Percentiles rank a stretch among this genome's conserved stretches.
phyloP scores from a whole-genome alignment of 2,329 filamentous ascomycete species.

The Colletotrichum liriopes region DNA sequence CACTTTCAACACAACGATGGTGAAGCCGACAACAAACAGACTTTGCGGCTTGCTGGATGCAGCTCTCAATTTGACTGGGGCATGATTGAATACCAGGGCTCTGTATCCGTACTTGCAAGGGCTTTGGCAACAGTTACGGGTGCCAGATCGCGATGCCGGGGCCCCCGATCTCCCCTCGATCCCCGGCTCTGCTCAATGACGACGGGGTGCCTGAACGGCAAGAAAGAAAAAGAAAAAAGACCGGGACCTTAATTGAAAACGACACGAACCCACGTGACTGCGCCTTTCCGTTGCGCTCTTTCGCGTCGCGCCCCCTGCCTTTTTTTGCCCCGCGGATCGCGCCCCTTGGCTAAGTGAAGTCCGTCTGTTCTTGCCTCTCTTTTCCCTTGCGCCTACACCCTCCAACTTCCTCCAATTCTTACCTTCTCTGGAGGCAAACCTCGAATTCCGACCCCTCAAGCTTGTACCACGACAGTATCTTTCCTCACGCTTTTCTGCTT shows the following conservation, averaged over 20 bases:
- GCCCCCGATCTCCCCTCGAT: slow-evolving; percentile 29
- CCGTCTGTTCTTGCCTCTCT: slow-evolving; percentile 3
- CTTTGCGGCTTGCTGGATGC: background rate
- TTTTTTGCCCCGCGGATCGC: slow-evolving; percentile 24
- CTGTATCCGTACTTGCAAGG: background rate
- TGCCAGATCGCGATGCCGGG: background rate
- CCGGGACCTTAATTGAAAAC: slow-evolving; percentile 17
- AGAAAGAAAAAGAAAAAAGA: slow-evolving; percentile 7
- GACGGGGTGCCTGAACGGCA: slow-evolving; percentile 14
- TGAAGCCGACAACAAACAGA: background rate
- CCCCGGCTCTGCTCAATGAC: slow-evolving; percentile 21
- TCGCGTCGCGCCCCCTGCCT: slow-evolving; percentile 50
- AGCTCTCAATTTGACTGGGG: background rate
- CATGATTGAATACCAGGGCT: background rate
- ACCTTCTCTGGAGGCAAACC: background rate
- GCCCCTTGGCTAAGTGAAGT: slow-evolving; percentile 6
- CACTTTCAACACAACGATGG: background rate
- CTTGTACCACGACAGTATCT: background rate
- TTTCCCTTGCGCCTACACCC: background rate
- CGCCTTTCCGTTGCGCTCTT: slow-evolving; percentile 46
- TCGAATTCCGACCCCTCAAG: background rate
- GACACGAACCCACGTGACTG: slow-evolving; percentile 51
- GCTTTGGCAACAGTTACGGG: background rate
- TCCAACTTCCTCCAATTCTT: background rate
- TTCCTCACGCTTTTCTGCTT: background rate